Conservation (phyloP, 1,284 basidiomycete genomes). For the Trichosporon inkin region DNA sequence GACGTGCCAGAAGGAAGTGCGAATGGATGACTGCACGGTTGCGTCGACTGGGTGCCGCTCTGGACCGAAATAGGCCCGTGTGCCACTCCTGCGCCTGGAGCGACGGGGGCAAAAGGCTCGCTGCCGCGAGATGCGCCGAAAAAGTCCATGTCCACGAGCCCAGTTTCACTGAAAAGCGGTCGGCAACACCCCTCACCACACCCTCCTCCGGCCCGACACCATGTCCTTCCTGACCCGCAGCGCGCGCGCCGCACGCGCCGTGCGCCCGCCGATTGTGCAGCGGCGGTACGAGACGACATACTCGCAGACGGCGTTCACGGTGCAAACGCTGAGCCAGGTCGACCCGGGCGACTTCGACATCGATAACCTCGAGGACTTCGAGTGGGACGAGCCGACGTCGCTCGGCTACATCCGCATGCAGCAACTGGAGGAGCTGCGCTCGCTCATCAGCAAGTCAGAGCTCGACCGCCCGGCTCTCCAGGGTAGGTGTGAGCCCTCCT, state of each 20-base stretch:
- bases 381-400: slow-evolving; percentile 60
- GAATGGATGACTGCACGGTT: too few species aligned
- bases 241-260: not conserved
- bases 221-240: slow-evolving; percentile 2
- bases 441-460: slow-evolving; percentile 75
- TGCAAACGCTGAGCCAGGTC: not conserved
- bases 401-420: slow-evolving; percentile 65
- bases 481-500: slow-evolving; percentile 55
- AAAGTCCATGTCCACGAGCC: slow-evolving; percentile 1
- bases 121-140: slow-evolving; percentile 5
- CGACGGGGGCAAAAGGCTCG: not conserved
- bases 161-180: not conserved
- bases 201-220: not conserved
- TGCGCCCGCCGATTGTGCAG: not conserved
- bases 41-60: not conserved
- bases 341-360: slow-evolving; percentile 22
- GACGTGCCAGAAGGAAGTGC: too few species aligned
- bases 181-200: not conserved
- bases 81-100: not conserved
- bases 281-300: not conserved
- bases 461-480: slow-evolving; percentile 75
- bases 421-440: slow-evolving; percentile 64
- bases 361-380: slow-evolving; percentile 50
- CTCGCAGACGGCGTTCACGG: not conserved
- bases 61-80: not conserved